These are phyloP conservation scores for Neonectria hederae DNA, from an alignment of 2,329 filamentous ascomycete genomes.

Conservation along the genomic window DNA sequence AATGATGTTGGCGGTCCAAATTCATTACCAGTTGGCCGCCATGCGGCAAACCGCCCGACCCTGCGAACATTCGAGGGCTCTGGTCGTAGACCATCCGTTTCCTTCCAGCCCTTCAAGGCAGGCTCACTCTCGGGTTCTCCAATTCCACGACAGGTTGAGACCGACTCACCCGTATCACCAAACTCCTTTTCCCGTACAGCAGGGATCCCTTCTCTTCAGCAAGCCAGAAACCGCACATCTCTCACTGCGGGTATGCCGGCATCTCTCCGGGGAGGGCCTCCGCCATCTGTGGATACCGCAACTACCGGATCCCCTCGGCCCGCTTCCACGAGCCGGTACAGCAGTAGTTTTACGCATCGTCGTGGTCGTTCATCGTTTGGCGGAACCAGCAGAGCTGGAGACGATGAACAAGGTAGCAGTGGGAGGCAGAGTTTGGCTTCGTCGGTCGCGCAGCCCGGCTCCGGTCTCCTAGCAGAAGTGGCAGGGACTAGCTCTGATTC, in stretches of 20 bases:
- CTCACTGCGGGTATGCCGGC: conserved; percentile 80
- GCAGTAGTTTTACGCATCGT: conserved; percentile 92
- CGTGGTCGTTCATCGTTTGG: conserved; percentile 81
- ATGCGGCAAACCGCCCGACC: conserved; percentile 45
- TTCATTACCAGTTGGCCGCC: conserved; percentile 62
- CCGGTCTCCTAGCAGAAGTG: conserved; percentile 78
- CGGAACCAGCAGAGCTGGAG: conserved; percentile 70
- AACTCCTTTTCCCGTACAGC: conserved; percentile 60
- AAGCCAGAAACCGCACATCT: conserved; percentile 74
- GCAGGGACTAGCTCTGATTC: conserved; percentile 74
- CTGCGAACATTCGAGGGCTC: conserved; percentile 62
- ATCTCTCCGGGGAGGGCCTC: conserved; percentile 73
- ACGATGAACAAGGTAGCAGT: conserved; percentile 82
- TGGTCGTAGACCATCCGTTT: conserved; percentile 80
- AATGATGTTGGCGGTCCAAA: conserved; percentile 58
- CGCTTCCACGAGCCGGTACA: conserved; percentile 81
- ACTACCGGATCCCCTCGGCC: conserved; percentile 82
- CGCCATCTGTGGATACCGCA: conserved; percentile 70
- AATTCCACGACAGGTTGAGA: conserved; percentile 58
- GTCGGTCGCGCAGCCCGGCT: conserved; percentile 76
- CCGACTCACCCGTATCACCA: conserved; percentile 65
- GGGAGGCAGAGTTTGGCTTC: conserved; percentile 80
- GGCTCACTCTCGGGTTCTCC: conserved; percentile 94
- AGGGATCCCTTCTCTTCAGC: conserved; percentile 58
- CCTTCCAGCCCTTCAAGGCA: conserved; percentile 95